Evolutionary conservation across 805 yeast genomes (phyloP), one percentile per base, ranked within the genome.

Genomic region (baker's yeast (Saccharomyces cerevisiae)): DNA sequence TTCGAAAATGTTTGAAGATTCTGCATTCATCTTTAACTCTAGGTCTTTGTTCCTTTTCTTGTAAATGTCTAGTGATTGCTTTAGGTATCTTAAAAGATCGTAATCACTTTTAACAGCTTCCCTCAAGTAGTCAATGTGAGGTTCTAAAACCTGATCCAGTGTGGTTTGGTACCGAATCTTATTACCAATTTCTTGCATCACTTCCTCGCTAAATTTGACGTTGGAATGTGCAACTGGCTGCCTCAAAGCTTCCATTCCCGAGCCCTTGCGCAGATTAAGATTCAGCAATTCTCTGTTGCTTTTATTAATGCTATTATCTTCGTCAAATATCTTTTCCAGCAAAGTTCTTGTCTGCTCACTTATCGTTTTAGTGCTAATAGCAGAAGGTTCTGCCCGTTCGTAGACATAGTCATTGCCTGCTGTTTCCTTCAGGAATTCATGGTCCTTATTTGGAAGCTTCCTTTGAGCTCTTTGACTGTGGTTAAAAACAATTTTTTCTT

Each of bases 101-200:
- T 62, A 57, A 49, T 69, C 73, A 5, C 61, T 64, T 21, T 55
- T 55, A 1, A 68, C 55, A 3, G 50, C 32, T 2, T 46, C 28
- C 1, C 47, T 17, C 4, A 68, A 10, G 13, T 41, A 27, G 3
- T 48, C 50, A 2, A 64, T 46, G 47, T 62, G 62, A 0, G 68
- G 68, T 30, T 57, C 46, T 59, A 68, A 52, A 4, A 56, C 61
- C 10, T 51, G 53, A 6, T 59, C 59, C 51, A 67, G 53, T n/a
- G 60, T 63, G 17, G 55, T 59, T 47, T 60, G 59, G 29, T 61
- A 58, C 11, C 43, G 43, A 11, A 36, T 36, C 9, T 17, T 36
- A 36, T 36, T 36, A 36, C 43, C 22, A 36, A 36, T 36, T 17
- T 36, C 43, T 9, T 36, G 43, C 24, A 36, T 36, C 11, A 36